A percentile compares a stretch with the other conserved stretches of the same genome.
Evolutionary conservation across 2,329 filamentous ascomycete species (phyloP).

Genomic region (Penicillium sp.): DNA sequence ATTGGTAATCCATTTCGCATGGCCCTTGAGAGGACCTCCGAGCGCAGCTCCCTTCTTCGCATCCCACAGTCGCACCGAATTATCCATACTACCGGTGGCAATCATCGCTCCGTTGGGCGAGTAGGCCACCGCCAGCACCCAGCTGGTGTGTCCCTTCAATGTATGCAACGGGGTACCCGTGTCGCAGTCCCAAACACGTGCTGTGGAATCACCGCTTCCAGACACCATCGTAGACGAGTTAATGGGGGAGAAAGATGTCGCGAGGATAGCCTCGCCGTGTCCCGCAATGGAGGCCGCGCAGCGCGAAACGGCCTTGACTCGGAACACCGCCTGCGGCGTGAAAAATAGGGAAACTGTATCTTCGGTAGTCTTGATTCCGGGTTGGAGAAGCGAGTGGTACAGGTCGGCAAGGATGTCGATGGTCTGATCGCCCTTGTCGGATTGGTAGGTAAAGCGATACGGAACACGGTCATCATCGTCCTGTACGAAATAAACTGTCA

Average conservation of each 20-base stretch:
- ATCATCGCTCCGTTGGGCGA: slow-evolving; percentile 78
- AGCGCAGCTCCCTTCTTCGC: slow-evolving; percentile 73
- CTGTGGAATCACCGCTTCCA: slow-evolving; percentile 86
- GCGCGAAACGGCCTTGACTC: slow-evolving; percentile 85
- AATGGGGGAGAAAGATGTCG: slow-evolving; percentile 79
- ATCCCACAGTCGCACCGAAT: slow-evolving; percentile 86
- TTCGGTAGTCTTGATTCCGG: slow-evolving; percentile 57
- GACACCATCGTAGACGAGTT: slow-evolving; percentile 77
- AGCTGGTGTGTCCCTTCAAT: slow-evolving; percentile 80
- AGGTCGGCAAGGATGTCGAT: slow-evolving; percentile 49
- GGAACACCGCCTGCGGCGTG: slow-evolving; percentile 86
- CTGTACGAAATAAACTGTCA: slow-evolving; percentile 25
- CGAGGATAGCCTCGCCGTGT: slow-evolving; percentile 86
- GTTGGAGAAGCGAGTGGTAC: slow-evolving; percentile 53
- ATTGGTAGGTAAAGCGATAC: slow-evolving; percentile 64
- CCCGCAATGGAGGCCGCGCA: slow-evolving; percentile 86
- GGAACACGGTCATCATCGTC: slow-evolving; percentile 63
- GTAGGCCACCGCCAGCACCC: slow-evolving; percentile 86
- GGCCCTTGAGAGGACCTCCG: slow-evolving; percentile 74
- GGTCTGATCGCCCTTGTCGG: slow-evolving; percentile 36
- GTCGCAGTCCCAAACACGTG: slow-evolving; percentile 90
- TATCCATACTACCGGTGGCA: slow-evolving; percentile 91
- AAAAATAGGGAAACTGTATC: slow-evolving; percentile 62
- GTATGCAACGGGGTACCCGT: slow-evolving; percentile 87
- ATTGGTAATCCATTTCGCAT: slow-evolving; percentile 84